Base-by-base conservation (phyloP, 2,329 filamentous ascomycete species). In the Exophiala phaeomuriformis region DNA sequence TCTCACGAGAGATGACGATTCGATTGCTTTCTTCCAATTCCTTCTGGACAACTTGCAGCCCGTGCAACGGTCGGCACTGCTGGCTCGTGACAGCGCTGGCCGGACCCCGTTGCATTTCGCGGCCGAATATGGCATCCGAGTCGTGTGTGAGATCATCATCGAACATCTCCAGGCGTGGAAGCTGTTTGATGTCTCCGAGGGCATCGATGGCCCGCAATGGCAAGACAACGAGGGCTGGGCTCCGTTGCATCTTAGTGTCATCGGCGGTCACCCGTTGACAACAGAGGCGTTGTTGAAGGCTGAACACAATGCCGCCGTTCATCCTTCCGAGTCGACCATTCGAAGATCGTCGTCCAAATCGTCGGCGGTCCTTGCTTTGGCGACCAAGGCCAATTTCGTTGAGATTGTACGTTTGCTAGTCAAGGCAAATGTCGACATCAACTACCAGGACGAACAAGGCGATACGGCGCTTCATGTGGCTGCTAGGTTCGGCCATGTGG, bases 381-480 rank as follows among this genome's bases (percentile, higher is more conserved):
- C 93, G 1, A 90, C 88, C 3, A 94, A 93, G 70, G 83, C 87
- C 39, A 91, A 96, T 65, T 94, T 88, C 66, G 80, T 84, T 50
- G 77, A 80, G 49, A 96, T 97, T 56, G 89, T 97, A 33, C 80
- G 85, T 64, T 81, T 96, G 65, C 76, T 98, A 7, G 89, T 97
- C 2, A 83, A 94, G 60, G 90, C 90, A 1, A 90, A 88, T 1
- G 86, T 96, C 3, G 86, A 97, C 65, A 84, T 97, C 64, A 96
- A 98, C 66, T 94, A 90, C 75, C 88, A 88, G 65, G 90, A 97
- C 66, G 83, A 87, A 58, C 84, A 85, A 49, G 90, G 90, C 10
- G 93, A 98, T 71, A 94, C 90, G 6, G 90, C 91, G 2, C 73
- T 98, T 37, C 93, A 97, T 67, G 79, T 96, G 63, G 93, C 93